Conservation (phyloP, 129 eudicot species). For the Pulicaria dysenterica region DNA sequence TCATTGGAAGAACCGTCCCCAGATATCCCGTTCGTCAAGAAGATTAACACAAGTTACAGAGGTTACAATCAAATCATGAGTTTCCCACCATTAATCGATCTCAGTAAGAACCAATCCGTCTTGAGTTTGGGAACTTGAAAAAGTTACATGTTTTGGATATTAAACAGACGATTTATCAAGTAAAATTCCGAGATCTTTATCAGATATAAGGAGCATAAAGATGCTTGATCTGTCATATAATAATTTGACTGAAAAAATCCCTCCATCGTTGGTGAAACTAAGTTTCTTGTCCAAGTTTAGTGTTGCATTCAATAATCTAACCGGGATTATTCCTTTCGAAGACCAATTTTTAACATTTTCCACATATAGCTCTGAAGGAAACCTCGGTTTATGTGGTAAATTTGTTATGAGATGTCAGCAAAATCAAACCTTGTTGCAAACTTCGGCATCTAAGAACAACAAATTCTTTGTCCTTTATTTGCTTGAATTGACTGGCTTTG, state of each 20-base stretch:
- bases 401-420: background rate
- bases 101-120: slow-evolving; percentile 63
- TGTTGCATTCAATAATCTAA: slow-evolving; percentile 20
- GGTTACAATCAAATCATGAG: slow-evolving; percentile 46
- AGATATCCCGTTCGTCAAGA: slow-evolving; percentile 48
- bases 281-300: slow-evolving; percentile 31
- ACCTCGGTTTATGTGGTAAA: background rate
- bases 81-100: slow-evolving; percentile 49
- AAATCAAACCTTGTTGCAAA: background rate
- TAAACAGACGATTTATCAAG: slow-evolving; percentile 54
- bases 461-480: slow-evolving; percentile 31
- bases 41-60: slow-evolving; percentile 25
- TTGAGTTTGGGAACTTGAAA: slow-evolving; percentile 41
- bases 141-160: slow-evolving; percentile 53
- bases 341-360: slow-evolving; percentile 31
- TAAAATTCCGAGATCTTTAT: slow-evolving; percentile 42
- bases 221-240: slow-evolving; percentile 57
- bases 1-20: slow-evolving; percentile 34
- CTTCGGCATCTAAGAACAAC: background rate
- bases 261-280: slow-evolving; percentile 45
- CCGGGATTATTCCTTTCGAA: slow-evolving; percentile 42
- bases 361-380: slow-evolving; percentile 5
- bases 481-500: slow-evolving; percentile 43
- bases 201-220: slow-evolving; percentile 52
- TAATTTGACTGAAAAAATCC: slow-evolving; percentile 45